Conservation (phyloP, 2,329 filamentous ascomycete species). For the Dothistroma septosporum region DNA sequence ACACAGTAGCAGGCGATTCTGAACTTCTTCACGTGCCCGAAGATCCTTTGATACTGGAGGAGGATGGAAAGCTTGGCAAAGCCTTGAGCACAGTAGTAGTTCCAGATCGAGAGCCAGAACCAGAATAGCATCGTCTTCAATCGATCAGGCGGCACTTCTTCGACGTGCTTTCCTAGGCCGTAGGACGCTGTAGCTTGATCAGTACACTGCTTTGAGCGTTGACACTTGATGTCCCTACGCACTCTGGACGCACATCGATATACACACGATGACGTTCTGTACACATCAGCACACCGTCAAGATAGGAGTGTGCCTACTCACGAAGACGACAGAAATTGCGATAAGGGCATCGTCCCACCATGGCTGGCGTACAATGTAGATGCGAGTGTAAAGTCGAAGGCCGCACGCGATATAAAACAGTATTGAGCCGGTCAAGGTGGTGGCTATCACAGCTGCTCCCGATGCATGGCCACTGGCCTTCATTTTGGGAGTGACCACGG, state of each 20-base stretch:
- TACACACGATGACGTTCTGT: background rate
- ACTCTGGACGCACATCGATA: background rate
- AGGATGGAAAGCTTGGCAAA: slow-evolving; percentile 12
- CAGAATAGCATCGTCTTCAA: slow-evolving; percentile 9
- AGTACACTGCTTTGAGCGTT: background rate
- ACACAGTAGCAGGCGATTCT: slow-evolving; percentile 8
- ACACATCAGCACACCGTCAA: background rate
- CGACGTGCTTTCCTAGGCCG: background rate
- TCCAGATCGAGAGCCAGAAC: slow-evolving; percentile 16
- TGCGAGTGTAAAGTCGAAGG: background rate
- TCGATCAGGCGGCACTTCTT: background rate
- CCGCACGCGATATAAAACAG: background rate
- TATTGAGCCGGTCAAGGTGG: background rate
- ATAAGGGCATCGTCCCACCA: background rate
- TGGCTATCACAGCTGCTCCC: background rate
- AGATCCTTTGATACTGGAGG: slow-evolving; percentile 9
- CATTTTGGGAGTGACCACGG: background rate
- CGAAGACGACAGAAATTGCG: background rate
- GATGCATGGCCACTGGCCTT: background rate
- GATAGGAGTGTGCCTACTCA: background rate
- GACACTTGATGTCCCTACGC: background rate
- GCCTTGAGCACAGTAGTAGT: slow-evolving; percentile 11
- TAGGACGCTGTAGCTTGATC: background rate
- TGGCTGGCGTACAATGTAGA: background rate
- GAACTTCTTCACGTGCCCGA: slow-evolving; percentile 8